phyloP scores from a whole-genome alignment of 2,329 filamentous ascomycete genomes.

The Chrysoporthe austroafricana region DNA sequence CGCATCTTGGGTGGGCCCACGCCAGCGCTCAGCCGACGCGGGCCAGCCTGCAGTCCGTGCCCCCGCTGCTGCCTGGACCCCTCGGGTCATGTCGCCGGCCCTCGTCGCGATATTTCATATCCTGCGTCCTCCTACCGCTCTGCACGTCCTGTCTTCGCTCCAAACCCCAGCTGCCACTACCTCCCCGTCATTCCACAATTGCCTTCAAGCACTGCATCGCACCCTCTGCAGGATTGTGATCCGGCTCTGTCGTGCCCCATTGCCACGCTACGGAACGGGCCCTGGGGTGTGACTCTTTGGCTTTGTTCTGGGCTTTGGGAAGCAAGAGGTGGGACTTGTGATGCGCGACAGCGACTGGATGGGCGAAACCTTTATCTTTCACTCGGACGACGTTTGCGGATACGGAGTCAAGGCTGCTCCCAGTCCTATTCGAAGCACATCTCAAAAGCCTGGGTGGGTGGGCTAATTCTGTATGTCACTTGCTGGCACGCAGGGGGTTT shows the following conservation, averaged over 20 bases:
- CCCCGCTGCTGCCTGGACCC: too few species aligned
- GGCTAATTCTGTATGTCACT: slow-evolving; percentile 9
- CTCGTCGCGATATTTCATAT: too few species aligned
- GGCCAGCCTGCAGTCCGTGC: too few species aligned
- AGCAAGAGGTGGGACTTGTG: slow-evolving; percentile 12
- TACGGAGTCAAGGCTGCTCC: slow-evolving; percentile 16
- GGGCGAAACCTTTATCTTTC: too few species aligned
- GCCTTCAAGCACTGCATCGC: neutral
- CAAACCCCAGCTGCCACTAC: too few species aligned
- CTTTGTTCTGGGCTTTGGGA: neutral
- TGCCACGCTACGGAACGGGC: neutral
- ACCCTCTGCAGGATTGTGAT: neutral
- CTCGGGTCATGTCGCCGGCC: too few species aligned
- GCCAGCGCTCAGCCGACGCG: too few species aligned
- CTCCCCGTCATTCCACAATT: neutral
- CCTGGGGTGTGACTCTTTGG: slow-evolving; percentile 1
- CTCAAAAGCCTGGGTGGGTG: slow-evolving; percentile 14
- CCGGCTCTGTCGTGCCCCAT: neutral
- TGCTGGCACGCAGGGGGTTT: slow-evolving; percentile 3
- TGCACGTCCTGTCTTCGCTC: too few species aligned
- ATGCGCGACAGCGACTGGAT: neutral
- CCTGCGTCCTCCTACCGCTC: too few species aligned
- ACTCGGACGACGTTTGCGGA: too few species aligned
- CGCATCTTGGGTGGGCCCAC: too few species aligned
- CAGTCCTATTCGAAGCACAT: neutral